A percentile compares a stretch with the other conserved stretches of the same genome.
Conservation (phyloP, 345 rosid species). For the Sisymbrium irio region DNA sequence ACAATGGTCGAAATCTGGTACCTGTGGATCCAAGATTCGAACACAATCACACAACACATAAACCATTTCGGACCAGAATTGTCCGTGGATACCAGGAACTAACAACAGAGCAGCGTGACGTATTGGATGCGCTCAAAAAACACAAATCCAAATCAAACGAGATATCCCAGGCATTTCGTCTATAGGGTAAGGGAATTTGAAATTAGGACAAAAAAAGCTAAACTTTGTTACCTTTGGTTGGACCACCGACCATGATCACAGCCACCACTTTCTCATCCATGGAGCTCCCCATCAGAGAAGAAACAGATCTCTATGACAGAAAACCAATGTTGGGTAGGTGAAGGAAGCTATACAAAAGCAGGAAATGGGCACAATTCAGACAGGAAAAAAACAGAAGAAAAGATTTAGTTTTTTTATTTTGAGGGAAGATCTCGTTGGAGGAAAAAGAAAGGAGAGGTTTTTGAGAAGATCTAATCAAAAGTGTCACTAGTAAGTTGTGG, state of each 20-base stretch:
- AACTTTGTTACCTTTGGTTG: constrained; percentile 73
- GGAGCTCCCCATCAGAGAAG: constrained; percentile 55
- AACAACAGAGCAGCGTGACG: neutral
- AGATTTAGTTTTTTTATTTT: no score
- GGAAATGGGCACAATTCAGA: constrained; percentile 1
- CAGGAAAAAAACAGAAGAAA: neutral
- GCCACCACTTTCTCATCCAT: constrained; percentile 80
- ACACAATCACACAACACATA: constrained; percentile 16
- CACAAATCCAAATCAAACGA: constrained; percentile 1
- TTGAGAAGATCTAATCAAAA: constrained; percentile 20
- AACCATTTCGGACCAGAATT: neutral
- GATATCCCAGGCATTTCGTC: neutral
- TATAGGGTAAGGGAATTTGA: neutral
- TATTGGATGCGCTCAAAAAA: constrained; percentile 2
- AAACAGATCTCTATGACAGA: constrained; percentile 39
- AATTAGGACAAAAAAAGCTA: neutral
- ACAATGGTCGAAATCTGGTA: constrained; percentile 88
- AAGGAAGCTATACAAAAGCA: neutral
- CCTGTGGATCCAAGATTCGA: constrained; percentile 40
- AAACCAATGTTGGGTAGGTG: neutral
- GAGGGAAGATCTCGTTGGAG: constrained; percentile 14
- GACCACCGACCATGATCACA: constrained; percentile 99
- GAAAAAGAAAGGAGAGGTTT: neutral
- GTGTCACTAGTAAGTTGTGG: neutral
- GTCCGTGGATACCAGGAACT: neutral